Evolutionary conservation across 306 rosid species (phyloP).

Genomic region (Cicer cuneatum): DNA sequence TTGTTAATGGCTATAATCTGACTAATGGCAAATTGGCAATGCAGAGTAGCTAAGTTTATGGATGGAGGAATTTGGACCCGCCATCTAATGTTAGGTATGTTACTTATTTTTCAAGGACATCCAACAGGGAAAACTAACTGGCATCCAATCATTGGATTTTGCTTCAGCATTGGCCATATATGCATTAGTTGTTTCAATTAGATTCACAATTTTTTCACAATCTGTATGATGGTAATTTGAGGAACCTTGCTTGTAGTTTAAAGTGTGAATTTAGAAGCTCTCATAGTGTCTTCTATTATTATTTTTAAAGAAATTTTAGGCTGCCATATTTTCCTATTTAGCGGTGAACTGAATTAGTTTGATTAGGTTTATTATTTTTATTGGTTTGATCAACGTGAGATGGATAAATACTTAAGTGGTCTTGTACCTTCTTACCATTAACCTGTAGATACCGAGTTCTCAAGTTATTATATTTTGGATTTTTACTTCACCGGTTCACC

Average conservation of each 20-base stretch:
- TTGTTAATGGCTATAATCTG: conserved; percentile 16
- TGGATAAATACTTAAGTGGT: conserved; percentile 11
- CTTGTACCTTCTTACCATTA: neutral
- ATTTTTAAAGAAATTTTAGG: conserved; percentile 1
- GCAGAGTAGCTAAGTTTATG: conserved; percentile 24
- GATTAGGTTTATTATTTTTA: neutral
- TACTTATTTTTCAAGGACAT: conserved; percentile 15
- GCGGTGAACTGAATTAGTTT: neutral
- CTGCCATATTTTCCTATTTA: neutral
- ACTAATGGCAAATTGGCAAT: conserved; percentile 4
- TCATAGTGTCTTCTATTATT: neutral
- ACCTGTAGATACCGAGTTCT: neutral
- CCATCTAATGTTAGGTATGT: conserved; percentile 6
- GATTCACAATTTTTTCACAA: conserved; percentile 22
- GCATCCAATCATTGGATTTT: conserved; percentile 25
- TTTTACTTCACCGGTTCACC: too few species aligned
- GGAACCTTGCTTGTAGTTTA: conserved; percentile 23
- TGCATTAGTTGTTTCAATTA: neutral
- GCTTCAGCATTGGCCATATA: neutral
- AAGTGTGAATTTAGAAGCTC: conserved; percentile 13
- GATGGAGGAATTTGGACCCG: conserved; percentile 21
- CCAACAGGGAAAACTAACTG: conserved; percentile 27
- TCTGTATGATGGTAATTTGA: conserved; percentile 12
- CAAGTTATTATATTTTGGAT: neutral
- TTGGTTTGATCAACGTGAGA: conserved; percentile 15